Percentiles rank a stretch among this genome's conserved stretches.
Conservation (phyloP, 1,139 yeast species). For the Yamadazyma triangularis region DNA sequence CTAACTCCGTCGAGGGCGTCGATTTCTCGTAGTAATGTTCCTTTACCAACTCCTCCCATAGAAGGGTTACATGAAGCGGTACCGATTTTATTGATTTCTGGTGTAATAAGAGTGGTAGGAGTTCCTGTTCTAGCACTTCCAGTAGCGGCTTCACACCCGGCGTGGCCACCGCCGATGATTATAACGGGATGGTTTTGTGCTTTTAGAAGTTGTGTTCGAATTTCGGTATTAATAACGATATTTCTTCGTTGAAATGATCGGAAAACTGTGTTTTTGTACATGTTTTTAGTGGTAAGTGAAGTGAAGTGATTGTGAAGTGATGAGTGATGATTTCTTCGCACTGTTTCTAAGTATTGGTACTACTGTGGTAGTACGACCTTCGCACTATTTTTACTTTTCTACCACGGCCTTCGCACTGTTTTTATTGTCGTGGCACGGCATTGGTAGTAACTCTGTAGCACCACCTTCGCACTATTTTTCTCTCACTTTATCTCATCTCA, state of each 20-base stretch:
- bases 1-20: conserved; percentile 97
- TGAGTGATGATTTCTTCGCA: no score
- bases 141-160: conserved; percentile 97
- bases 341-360: no score
- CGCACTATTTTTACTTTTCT: no score
- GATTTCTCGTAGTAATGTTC: conserved; percentile 84
- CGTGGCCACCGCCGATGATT: conserved; percentile 97
- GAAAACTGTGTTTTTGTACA: no score
- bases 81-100: conserved; percentile 70
- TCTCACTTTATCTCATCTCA: neutral
- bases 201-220: conserved; percentile 23
- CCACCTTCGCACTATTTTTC: no score
- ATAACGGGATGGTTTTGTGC: conserved; percentile 61
- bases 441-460: no score
- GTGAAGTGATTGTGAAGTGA: no score
- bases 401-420: no score
- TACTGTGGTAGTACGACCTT: no score
- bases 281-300: no score
- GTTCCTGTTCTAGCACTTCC: conserved; percentile 87
- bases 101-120: conserved; percentile 72
- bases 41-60: conserved; percentile 98
- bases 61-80: conserved; percentile 97
- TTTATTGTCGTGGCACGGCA: no score
- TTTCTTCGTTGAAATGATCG: no score
- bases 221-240: conserved; percentile 34